Evolutionary conservation across 345 rosid genomes (phyloP).

Genomic region (Brassica nigra): DNA sequence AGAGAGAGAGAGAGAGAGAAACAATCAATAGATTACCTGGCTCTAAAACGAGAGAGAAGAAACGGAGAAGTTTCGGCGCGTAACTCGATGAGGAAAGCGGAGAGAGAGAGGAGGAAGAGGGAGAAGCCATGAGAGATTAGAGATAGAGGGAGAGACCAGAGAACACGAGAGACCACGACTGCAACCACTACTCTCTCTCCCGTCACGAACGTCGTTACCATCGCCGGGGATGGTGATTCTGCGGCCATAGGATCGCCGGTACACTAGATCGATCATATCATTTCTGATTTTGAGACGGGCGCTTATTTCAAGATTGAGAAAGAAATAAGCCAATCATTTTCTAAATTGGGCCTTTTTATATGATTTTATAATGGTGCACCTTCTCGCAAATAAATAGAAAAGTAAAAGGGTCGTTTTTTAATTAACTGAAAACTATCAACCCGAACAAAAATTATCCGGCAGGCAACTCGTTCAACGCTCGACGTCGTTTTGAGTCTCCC

Average conservation of each 20-base stretch:
- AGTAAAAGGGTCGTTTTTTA: constrained; percentile 10
- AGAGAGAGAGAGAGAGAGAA: too few relatives aligned
- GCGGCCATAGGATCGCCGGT: constrained; percentile 20
- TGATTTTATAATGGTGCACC: background rate
- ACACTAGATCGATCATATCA: background rate
- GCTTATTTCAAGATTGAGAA: background rate
- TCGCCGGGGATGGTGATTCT: constrained; percentile 5
- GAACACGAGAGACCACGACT: constrained; percentile 53
- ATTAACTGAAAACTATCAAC: background rate
- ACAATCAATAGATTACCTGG: constrained; percentile 48
- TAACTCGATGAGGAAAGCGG: constrained; percentile 69
- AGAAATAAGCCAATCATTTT: background rate
- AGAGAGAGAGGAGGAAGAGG: constrained; percentile 57
- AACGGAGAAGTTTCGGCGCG: constrained; percentile 51
- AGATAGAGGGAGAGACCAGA: constrained; percentile 61
- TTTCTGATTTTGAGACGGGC: background rate
- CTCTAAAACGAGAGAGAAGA: constrained; percentile 47
- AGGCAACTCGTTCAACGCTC: background rate
- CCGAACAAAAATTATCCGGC: background rate
- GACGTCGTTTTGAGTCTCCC: background rate
- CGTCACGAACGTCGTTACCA: constrained; percentile 42
- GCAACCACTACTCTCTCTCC: constrained; percentile 90
- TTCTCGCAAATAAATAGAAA: background rate
- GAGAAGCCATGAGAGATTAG: constrained; percentile 69
- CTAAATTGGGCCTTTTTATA: background rate